Conservation (phyloP, 805 yeast species). For the Saccharomycopsis capsularis region DNA sequence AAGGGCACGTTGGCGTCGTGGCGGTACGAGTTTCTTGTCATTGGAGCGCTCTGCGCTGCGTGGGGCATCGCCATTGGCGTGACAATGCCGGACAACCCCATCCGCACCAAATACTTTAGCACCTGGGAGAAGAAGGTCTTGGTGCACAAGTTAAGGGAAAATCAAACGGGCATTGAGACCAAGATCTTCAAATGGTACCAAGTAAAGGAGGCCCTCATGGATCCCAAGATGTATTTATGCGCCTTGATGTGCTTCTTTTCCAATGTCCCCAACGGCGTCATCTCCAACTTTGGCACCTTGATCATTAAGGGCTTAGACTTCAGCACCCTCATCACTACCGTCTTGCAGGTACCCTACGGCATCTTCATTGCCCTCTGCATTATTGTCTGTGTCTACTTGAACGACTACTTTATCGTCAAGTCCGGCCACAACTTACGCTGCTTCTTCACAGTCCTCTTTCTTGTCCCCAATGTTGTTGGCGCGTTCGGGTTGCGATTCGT, state of each 20-base stretch:
- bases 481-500: constrained; percentile 41
- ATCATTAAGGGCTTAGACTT: constrained; percentile 34
- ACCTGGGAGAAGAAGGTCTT: constrained; percentile 16
- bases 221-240: constrained; percentile 34
- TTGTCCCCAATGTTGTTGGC: constrained; percentile 28
- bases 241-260: constrained; percentile 26
- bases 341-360: constrained; percentile 43
- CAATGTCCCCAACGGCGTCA: constrained; percentile 32
- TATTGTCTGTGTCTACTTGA: constrained; percentile 39
- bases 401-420: constrained; percentile 47
- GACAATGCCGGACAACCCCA: constrained; percentile 18
- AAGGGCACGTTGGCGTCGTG: constrained; percentile 25
- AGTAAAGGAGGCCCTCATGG: constrained; percentile 37
- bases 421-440: constrained; percentile 32
- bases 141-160: constrained; percentile 23
- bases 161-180: constrained; percentile 40
- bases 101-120: constrained; percentile 11
- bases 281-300: constrained; percentile 27
- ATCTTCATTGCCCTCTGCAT: constrained; percentile 27
- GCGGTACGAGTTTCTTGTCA: constrained; percentile 22
- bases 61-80: constrained; percentile 18
- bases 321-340: constrained; percentile 33
- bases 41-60: constrained; percentile 16
- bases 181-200: constrained; percentile 35
- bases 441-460: constrained; percentile 30